These are phyloP conservation scores for Medicago lupulina DNA, from an alignment of 306 rosid genomes.

Conservation along the genomic window DNA sequence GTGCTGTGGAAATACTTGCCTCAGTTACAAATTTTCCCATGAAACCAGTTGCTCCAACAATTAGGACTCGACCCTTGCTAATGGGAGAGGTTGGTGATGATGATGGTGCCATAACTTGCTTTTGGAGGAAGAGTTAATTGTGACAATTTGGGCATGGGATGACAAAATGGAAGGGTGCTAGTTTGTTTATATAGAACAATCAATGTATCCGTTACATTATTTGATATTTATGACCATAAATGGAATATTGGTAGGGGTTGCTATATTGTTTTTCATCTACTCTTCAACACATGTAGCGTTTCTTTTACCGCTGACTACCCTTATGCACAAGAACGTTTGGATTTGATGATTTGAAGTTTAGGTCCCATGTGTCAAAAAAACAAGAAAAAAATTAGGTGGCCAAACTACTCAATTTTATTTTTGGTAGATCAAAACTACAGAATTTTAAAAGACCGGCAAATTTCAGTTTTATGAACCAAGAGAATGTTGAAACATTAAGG, in stretches of 20 bases:
- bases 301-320: neutral
- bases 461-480: too few species aligned
- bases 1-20: conserved; percentile 54
- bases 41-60: conserved; percentile 74
- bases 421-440: too few species aligned
- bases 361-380: neutral
- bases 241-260: neutral
- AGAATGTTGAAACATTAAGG: too few species aligned
- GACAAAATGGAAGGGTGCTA: neutral
- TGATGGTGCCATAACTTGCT: conserved; percentile 54
- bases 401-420: neutral
- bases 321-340: neutral
- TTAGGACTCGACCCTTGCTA: conserved; percentile 47
- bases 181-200: conserved; percentile 16
- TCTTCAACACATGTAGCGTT: conserved; percentile 6
- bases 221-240: neutral
- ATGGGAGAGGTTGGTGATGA: conserved; percentile 31
- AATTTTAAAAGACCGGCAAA: too few species aligned
- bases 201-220: neutral
- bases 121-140: neutral
- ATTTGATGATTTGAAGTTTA: conserved; percentile 19
- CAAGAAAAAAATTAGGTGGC: neutral
- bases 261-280: conserved; percentile 10
- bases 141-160: conserved; percentile 6
- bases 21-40: conserved; percentile 69